Evolutionary conservation across 2,329 filamentous ascomycete species (phyloP).

Genomic region (Fusarium luffae): DNA sequence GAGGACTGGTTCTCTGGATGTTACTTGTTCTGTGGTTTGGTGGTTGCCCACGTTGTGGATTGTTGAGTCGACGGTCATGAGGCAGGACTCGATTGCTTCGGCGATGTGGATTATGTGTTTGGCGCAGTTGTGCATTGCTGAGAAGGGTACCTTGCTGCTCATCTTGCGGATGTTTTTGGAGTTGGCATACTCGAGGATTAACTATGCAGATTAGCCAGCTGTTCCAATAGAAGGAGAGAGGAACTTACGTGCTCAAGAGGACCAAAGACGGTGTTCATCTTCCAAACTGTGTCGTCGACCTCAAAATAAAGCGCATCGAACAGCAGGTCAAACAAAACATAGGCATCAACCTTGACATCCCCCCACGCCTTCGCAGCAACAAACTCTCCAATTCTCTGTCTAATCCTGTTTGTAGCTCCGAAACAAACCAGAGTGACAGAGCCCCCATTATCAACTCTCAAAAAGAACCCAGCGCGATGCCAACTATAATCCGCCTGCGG

Average conservation of each 20-base stretch:
- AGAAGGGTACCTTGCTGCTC: conserved; percentile 44
- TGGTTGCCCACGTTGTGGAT: conserved; percentile 25
- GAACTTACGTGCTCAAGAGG: conserved; percentile 45
- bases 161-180: conserved; percentile 42
- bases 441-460: conserved; percentile 35
- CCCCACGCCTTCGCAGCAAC: conserved; percentile 41
- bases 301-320: conserved; percentile 46
- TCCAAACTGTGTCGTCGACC: conserved; percentile 47
- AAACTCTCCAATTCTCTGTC: conserved; percentile 40
- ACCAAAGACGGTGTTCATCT: conserved; percentile 47
- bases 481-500: conserved; percentile 47
- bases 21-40: neutral
- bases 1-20: conserved; percentile 26
- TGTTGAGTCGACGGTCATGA: conserved; percentile 43
- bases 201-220: no score
- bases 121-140: conserved; percentile 46
- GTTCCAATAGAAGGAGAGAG: no score
- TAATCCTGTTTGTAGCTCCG: conserved; percentile 38
- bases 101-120: conserved; percentile 48
- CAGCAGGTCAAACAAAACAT: conserved; percentile 47
- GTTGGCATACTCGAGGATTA: conserved; percentile 44
- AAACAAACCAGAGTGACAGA: conserved; percentile 43
- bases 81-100: conserved; percentile 46
- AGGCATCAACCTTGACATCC: conserved; percentile 40
- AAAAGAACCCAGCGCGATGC: conserved; percentile 46